A percentile compares a stretch with the other conserved stretches of the same genome.
phyloP scores from a whole-genome alignment of 208 protist species.

The Angomonas ambiguus region DNA sequence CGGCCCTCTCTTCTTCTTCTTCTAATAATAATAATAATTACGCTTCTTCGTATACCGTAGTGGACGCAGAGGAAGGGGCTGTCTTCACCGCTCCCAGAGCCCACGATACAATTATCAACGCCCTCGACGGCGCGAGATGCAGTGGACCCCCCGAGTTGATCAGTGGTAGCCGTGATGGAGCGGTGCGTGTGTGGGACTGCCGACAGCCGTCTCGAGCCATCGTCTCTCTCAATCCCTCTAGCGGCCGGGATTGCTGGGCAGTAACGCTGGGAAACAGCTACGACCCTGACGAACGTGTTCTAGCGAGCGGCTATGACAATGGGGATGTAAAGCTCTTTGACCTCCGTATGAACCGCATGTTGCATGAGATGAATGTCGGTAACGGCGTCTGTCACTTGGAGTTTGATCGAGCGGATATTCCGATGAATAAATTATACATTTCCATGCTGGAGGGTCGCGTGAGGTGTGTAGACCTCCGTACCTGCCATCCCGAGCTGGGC shows the following conservation, averaged over 20 bases:
- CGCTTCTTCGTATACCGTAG: slow-evolving; percentile 18
- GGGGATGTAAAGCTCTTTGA: slow-evolving; percentile 96
- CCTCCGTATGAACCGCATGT: slow-evolving; percentile 83
- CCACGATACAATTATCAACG: slow-evolving; percentile 92
- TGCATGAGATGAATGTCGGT: slow-evolving; percentile 90
- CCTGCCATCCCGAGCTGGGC: slow-evolving; percentile 74
- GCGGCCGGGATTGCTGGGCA: slow-evolving; percentile 90
- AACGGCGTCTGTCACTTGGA: slow-evolving; percentile 92
- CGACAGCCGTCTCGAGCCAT: slow-evolving; percentile 84
- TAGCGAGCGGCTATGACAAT: slow-evolving; percentile 94
- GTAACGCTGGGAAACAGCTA: slow-evolving; percentile 91
- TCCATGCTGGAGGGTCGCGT: slow-evolving; percentile 85
- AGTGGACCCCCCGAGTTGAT: slow-evolving; percentile 85
- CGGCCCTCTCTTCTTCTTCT: not conserved
- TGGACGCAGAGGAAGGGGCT: slow-evolving; percentile 25
- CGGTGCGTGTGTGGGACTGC: slow-evolving; percentile 91
- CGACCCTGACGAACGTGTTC: slow-evolving; percentile 83
- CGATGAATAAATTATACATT: slow-evolving; percentile 93
- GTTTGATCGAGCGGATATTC: slow-evolving; percentile 91
- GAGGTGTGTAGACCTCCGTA: slow-evolving; percentile 87
- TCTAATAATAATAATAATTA: not conserved
- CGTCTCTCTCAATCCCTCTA: slow-evolving; percentile 68
- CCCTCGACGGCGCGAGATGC: slow-evolving; percentile 89
- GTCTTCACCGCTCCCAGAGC: slow-evolving; percentile 68
- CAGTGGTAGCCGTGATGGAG: slow-evolving; percentile 86